Evolutionary conservation across 2,329 filamentous ascomycete species (phyloP).

Genomic region (Neonectria faginata): DNA sequence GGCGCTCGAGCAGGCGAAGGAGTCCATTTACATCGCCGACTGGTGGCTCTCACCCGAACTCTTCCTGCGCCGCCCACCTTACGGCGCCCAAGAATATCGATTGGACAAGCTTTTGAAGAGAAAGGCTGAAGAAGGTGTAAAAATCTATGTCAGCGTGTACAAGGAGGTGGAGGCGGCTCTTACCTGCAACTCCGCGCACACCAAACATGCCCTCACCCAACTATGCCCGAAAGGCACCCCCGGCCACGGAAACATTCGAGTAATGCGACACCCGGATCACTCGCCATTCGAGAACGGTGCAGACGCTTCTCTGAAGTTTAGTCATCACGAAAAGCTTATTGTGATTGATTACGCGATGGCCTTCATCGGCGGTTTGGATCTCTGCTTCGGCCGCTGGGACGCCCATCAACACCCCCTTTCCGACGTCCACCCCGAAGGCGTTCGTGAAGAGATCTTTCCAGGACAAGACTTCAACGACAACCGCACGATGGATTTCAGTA

Average conservation of each 20-base stretch:
- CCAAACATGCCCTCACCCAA: conserved; percentile 83
- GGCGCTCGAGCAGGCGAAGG: conserved; percentile 88
- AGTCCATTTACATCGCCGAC: conserved; percentile 94
- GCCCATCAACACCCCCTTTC: conserved; percentile 84
- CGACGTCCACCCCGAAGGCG: conserved; percentile 87
- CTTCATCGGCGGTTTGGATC: conserved; percentile 93
- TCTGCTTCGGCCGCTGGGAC: conserved; percentile 98
- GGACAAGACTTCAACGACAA: conserved; percentile 99
- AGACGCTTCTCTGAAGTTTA: conserved; percentile 98
- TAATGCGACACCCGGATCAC: conserved; percentile 94
- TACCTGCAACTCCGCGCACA: conserved; percentile 93
- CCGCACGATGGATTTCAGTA: no score
- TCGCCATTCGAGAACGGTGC: conserved; percentile 93
- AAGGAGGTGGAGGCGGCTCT: conserved; percentile 85
- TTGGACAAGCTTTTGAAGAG: conserved; percentile 89
- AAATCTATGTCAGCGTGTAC: conserved; percentile 94
- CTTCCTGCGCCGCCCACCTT: conserved; percentile 86
- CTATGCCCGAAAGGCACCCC: conserved; percentile 85
- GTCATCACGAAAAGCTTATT: conserved; percentile 97
- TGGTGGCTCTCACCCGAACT: conserved; percentile 97
- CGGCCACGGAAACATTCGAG: conserved; percentile 87
- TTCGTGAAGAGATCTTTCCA: conserved; percentile 87
- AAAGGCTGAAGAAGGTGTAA: conserved; percentile 89
- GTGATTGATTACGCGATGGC: conserved; percentile 92
- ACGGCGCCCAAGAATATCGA: conserved; percentile 85